Evolutionary conservation across 352 stramenopile species (phyloP).

Genomic region (Albugo laibachii): DNA sequence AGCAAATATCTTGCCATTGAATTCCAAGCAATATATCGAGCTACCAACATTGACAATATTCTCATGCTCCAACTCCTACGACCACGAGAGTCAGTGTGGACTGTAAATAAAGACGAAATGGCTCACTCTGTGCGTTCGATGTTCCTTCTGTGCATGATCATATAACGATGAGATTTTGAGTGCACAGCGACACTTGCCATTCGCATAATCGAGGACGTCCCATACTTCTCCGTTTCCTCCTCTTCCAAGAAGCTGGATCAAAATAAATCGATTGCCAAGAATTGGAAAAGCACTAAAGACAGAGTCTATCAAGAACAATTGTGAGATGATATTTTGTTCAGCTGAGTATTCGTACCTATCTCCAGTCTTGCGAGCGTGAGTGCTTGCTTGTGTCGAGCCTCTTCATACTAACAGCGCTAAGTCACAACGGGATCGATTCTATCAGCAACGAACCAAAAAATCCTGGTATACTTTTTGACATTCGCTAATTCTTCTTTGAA

Average conservation of each 20-base stretch:
- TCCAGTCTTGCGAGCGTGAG: conserved; percentile 48
- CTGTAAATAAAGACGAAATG: conserved; percentile 4
- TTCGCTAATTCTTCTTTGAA: conserved; percentile 15
- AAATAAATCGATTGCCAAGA: conserved; percentile 41
- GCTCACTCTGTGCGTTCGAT: conserved; percentile 49
- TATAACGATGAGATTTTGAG: conserved; percentile 57
- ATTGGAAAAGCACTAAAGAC: conserved; percentile 54
- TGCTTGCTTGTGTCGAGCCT: conserved; percentile 59
- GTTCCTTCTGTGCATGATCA: conserved; percentile 41
- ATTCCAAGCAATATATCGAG: conserved; percentile 33
- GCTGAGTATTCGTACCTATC: conserved; percentile 19
- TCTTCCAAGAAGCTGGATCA: conserved; percentile 41
- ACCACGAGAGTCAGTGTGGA: neutral
- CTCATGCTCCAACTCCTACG: conserved; percentile 36
- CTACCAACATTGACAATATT: conserved; percentile 50
- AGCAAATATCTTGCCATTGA: conserved; percentile 51
- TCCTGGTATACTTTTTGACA: conserved; percentile 30
- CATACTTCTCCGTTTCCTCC: conserved; percentile 65
- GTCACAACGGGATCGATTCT: neutral
- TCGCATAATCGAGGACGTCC: conserved; percentile 56
- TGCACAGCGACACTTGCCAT: conserved; percentile 32
- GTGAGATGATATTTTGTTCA: neutral
- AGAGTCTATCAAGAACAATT: conserved; percentile 16
- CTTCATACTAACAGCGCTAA: conserved; percentile 20
- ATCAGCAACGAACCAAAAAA: conserved; percentile 25